Evolutionary conservation across 208 protist genomes (phyloP).

Genomic region (Tritrichomonas musculus): DNA sequence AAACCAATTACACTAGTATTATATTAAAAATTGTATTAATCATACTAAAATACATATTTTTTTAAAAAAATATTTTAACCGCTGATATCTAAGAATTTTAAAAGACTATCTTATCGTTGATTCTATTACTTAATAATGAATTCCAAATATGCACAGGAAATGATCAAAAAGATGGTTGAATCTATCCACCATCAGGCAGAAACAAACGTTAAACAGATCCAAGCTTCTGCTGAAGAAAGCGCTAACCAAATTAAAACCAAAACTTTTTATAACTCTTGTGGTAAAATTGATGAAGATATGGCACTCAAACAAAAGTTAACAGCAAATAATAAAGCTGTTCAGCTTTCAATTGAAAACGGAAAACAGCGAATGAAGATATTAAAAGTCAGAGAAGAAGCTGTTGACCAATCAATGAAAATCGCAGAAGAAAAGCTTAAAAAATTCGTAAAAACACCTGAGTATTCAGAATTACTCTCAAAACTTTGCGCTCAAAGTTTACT

Average conservation of each 20-base stretch:
- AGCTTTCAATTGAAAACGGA: background rate
- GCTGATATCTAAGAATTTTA: no score
- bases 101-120: no score
- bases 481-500: background rate
- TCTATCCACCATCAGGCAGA: background rate
- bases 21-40: no score
- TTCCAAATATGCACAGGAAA: background rate
- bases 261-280: background rate
- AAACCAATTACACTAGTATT: no score
- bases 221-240: background rate
- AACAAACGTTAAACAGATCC: background rate
- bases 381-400: background rate
- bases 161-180: constrained; percentile 27
- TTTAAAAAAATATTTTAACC: no score
- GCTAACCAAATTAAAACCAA: background rate
- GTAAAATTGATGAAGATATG: background rate
- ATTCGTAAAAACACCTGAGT: background rate
- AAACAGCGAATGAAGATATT: background rate
- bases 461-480: background rate
- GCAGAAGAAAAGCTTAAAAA: background rate
- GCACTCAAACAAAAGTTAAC: background rate
- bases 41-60: no score
- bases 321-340: background rate
- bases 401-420: background rate
- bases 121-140: no score